These are phyloP conservation scores for Yamadazyma triangularis DNA, from an alignment of 1,139 yeast genomes.

Conservation along the genomic window DNA sequence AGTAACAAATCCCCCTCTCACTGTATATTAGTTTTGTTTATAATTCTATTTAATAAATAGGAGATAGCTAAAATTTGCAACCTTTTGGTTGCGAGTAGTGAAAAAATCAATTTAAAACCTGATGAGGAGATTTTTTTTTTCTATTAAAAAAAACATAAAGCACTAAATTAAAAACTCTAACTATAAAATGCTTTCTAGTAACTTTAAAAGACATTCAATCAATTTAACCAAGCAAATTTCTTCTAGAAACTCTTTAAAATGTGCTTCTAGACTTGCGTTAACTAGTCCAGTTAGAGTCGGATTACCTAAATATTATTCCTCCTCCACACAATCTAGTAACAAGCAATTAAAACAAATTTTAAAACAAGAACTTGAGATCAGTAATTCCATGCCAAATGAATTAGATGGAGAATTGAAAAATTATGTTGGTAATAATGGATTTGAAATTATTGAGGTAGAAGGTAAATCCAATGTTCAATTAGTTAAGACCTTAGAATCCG, in stretches of 20 bases:
- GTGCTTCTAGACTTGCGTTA: neutral
- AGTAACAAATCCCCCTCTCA: too few relatives aligned
- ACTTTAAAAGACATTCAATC: neutral
- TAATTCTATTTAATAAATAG: neutral
- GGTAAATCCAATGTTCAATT: constrained; percentile 73
- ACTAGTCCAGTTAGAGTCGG: neutral
- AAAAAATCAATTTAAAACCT: too few relatives aligned
- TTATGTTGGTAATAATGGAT: constrained; percentile 52
- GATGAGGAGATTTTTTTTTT: too few relatives aligned
- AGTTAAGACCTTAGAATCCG: constrained; percentile 47
- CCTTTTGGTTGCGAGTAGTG: too few relatives aligned
- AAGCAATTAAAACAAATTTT: constrained; percentile 30
- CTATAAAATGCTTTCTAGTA: neutral
- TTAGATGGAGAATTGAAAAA: constrained; percentile 28
- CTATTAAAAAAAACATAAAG: too few relatives aligned
- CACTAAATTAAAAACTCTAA: neutral
- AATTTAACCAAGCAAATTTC: neutral
- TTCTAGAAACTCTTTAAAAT: neutral
- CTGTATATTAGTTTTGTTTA: neutral
- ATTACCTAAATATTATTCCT: constrained; percentile 1
- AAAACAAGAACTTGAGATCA: constrained; percentile 33
- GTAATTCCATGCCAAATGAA: constrained; percentile 34
- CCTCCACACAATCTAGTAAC: constrained; percentile 7
- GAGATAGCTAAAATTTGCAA: neutral
- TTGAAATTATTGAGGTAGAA: constrained; percentile 47